Evolutionary conservation across 371 early-diverging fungal genomes (phyloP), one percentile per base, ranked within the genome.

Genomic region (Mucor piriformis): DNA sequence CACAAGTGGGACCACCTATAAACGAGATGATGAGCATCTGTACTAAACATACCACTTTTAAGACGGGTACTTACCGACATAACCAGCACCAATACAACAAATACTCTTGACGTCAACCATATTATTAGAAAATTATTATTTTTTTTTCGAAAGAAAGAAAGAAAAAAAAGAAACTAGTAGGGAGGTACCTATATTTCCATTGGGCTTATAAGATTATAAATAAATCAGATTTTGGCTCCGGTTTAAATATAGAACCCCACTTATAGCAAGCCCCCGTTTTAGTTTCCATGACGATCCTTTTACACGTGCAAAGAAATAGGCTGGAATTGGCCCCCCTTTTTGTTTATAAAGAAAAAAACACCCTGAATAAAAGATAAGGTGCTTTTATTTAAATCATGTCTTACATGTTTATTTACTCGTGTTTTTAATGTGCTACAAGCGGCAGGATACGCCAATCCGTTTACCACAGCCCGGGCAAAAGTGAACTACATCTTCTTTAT

Each of bases 61-160:
- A 40, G 40, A 53, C 4, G 8, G 29, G n/a, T n/a, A 72, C 83
- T 64, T 80, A 90, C 92, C 95, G 56, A 96, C 95, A 78, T 96
- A 96, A 55, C 96, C 96, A 64, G 96, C 96, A 66, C 96, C 96
- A 68, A 96, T 90, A 72, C 94, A 96, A 77, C 90, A 88, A 38
- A 87, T 83, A 67, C 80, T 83, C 74, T 81, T 84, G 57, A 86
- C 82, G 56, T 59, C 65, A 49, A 72, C 68, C 74, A 75, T 74
- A 37, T 47, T 61, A 47, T 50, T 40, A 57, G n/a, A n/a, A n/a
- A 37, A 21, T 11, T 50, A 21, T 34, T 20, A 35, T 12, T 42
- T 59, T 34, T 38, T 47, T 60, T 61, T 49, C 3, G 5, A 32
- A 47, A 2, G 32, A 52, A 29, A 40, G 16, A 54, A 42, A 42